These are phyloP conservation scores for Malus sylvestris DNA, from an alignment of 306 rosid genomes.

Conservation along the genomic window DNA sequence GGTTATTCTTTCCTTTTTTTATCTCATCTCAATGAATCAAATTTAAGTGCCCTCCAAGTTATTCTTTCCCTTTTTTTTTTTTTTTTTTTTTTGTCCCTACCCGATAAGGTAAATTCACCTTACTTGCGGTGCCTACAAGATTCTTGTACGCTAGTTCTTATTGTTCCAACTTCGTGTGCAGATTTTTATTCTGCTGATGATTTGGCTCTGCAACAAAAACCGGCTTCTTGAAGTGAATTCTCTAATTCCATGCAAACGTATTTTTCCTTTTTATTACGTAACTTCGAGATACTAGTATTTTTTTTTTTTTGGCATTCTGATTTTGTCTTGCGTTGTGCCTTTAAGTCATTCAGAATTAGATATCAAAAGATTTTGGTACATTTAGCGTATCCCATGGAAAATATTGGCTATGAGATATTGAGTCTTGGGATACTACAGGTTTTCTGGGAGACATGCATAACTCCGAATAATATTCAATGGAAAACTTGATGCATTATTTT, in stretches of 20 bases:
- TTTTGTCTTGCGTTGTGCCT: background rate
- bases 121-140: too few species aligned
- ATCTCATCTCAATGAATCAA: too few species aligned
- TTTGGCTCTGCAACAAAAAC: conserved; percentile 5
- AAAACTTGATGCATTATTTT: background rate
- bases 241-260: background rate
- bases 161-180: background rate
- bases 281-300: background rate
- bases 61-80: too few species aligned
- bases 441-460: too few species aligned
- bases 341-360: background rate
- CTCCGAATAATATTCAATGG: too few species aligned
- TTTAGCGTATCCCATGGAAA: background rate
- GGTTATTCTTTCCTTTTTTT: too few species aligned
- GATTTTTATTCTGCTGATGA: conserved; percentile 6
- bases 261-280: background rate
- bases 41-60: too few species aligned
- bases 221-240: background rate
- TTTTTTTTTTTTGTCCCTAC: too few species aligned
- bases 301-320: background rate
- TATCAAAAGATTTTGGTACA: background rate
- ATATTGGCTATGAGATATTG: background rate
- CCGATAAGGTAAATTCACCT: too few species aligned
- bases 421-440: background rate
- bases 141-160: background rate